These are phyloP conservation scores for Trypanosoma platydactyli DNA, from an alignment of 208 protist species.

Conservation along the genomic window DNA sequence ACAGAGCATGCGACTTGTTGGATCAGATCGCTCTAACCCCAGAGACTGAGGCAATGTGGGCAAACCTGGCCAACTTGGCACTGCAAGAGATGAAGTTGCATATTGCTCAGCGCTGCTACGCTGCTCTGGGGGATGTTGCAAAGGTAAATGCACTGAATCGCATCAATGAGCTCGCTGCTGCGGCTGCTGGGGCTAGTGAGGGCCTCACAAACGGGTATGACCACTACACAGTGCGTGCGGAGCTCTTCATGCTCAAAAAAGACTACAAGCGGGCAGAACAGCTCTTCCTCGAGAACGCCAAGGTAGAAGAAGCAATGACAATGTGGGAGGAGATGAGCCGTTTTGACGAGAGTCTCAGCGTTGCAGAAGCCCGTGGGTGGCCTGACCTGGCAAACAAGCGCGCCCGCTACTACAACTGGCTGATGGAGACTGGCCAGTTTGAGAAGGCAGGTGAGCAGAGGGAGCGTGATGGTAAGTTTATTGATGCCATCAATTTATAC, in stretches of 20 bases:
- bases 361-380: conserved; percentile 85
- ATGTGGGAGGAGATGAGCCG: conserved; percentile 96
- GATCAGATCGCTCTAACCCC: conserved; percentile 81
- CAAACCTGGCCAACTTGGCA: conserved; percentile 80
- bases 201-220: conserved; percentile 81
- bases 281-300: conserved; percentile 94
- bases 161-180: conserved; percentile 83
- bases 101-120: conserved; percentile 95
- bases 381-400: conserved; percentile 86
- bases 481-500: conserved; percentile 96
- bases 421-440: conserved; percentile 95
- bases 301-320: conserved; percentile 92
- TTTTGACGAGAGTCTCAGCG: conserved; percentile 91
- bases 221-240: conserved; percentile 89
- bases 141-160: conserved; percentile 91
- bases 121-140: conserved; percentile 93
- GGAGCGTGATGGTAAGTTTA: conserved; percentile 94
- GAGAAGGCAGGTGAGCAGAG: conserved; percentile 94
- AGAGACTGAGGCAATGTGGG: conserved; percentile 97
- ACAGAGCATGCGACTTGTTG: conserved; percentile 90
- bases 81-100: conserved; percentile 87
- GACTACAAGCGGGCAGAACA: conserved; percentile 93
- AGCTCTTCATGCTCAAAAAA: conserved; percentile 89
- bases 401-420: conserved; percentile 92
- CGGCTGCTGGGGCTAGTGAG: conserved; percentile 53